A percentile compares a stretch with the other conserved stretches of the same genome.
phyloP scores from a whole-genome alignment of 2,329 filamentous ascomycete genomes.

The Monilinia fructicola region DNA sequence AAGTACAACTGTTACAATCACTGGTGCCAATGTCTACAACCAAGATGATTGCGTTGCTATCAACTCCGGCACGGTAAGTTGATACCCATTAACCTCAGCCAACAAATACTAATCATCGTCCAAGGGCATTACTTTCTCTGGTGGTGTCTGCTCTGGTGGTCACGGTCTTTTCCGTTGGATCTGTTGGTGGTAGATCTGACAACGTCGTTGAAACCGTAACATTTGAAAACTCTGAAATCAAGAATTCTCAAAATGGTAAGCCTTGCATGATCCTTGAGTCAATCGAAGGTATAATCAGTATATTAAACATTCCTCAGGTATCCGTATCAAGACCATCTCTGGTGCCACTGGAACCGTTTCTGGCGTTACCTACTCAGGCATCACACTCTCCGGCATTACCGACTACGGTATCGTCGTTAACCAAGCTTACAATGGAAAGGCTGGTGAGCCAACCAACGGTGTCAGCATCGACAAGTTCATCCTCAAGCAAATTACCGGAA shows the following conservation, averaged over 20 bases:
- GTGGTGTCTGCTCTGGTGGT: constrained; percentile 34
- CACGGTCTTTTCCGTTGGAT: constrained; percentile 55
- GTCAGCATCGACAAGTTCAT: constrained; percentile 52
- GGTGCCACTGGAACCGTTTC: constrained; percentile 52
- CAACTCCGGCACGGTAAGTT: constrained; percentile 50
- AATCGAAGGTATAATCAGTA: constrained; percentile 41
- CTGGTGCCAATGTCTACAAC: constrained; percentile 51
- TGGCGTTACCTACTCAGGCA: constrained; percentile 52
- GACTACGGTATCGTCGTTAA: constrained; percentile 53
- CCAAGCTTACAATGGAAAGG: constrained; percentile 55
- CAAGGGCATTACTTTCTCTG: constrained; percentile 41
- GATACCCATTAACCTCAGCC: constrained; percentile 41
- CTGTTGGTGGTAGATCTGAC: constrained; percentile 55
- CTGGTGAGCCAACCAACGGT: constrained; percentile 47
- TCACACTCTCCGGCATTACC: constrained; percentile 50
- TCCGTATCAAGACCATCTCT: constrained; percentile 58
- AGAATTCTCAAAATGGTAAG: constrained; percentile 52
- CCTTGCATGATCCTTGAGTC: constrained; percentile 42
- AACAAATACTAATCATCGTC: constrained; percentile 8
- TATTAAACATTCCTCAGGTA: constrained; percentile 41
- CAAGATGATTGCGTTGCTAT: constrained; percentile 60
- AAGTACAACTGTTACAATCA: constrained; percentile 50
- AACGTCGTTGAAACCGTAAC: constrained; percentile 55
- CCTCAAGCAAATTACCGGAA: constrained; percentile 46
- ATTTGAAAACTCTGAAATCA: constrained; percentile 49